Evolutionary conservation across 2,329 filamentous ascomycete species (phyloP), one percentile per base, ranked within the genome.

Genomic region (Simplicillium sp.): DNA sequence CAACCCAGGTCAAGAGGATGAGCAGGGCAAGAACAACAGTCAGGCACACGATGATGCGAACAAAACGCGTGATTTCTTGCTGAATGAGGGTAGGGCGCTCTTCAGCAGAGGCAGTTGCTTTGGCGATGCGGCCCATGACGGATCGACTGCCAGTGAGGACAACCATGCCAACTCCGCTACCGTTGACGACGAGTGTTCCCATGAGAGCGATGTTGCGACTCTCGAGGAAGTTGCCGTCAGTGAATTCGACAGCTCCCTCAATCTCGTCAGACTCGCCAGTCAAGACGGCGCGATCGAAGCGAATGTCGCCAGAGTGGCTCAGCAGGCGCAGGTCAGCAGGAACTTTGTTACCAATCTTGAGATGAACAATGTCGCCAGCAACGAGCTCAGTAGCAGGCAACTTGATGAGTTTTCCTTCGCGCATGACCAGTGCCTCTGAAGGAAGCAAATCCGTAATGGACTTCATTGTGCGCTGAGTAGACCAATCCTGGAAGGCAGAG

Each of bases 401-500:
- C 11, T 53, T 62, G 36, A 61, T 55, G 12, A 58, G 50, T 36
- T 65, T 54, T 3, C 68, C 67, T 34, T 71, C 65, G 11, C 70
- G 65, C 32, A 69, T 47, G 7, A 65, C 67, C 11, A 64, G 48
- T 0, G 65, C 61, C 18, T 68, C 64, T 0, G 64, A 57, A 0
- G 68, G 68, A 0, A 71, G 44, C 11, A 72, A 51, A 41, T 66
- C 62, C 3, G 64, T 57, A 38, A 71, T 71, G 20, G 66, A 65
- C 14, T 67, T 64, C 64, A 71, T 70, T 0, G 63, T 67, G 35
- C 61, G 58, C 14, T 57, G 55, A 2, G 65, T 69, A 1, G 66
- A 70, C 64, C 65, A 70, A 41, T 70, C 67, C 49, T 68, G 64
- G 36, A 70, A 70, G 6, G 62, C 65, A 0, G 62, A 66, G 48